Base-by-base conservation (phyloP, 768 basidiomycete species). In the Leccinum uliginosum region DNA sequence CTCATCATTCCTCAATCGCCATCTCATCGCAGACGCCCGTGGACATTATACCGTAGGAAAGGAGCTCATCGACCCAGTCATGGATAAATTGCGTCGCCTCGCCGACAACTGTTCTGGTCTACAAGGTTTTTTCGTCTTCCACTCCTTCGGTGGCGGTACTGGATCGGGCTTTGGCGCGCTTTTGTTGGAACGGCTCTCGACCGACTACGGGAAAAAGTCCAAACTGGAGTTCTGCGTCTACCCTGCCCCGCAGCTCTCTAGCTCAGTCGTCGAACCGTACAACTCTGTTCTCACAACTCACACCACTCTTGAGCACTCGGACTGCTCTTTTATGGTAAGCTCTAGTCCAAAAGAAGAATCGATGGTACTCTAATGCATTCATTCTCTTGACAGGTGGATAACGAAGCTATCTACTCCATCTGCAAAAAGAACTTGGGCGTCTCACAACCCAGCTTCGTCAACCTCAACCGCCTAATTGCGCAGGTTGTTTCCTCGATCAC, bases 111-210 rank as follows among this genome's bases (percentile, higher is more conserved):
- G 96, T 78, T 84, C 86, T 50, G 97, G 97, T 71, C 86, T 99
- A 46, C 97, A 99, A 77, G 97, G 97, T 67, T 99, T 99, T 86
- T 98, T 98, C 71, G 92, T 98, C 70, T 98, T 98, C 86, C 97
- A 98, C 79, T 98, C 97, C 19, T 98, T 99, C 72, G 97, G 97
- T 72, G 97, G 97, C 71, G 97, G 97, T 75, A 98, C 97, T 71
- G 97, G 97, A 68, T 99, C 97, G 59, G 97, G 97, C 70, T 96
- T 99, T 68, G 97, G 97, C 72, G 96, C 97, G 57, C 89, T 99
- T 66, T 82, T 99, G 60, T 85, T 98, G 59, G 97, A 99, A 77
- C 87, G 94, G 57, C 87, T 99, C 65, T 98, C 96, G 27, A 90
- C 91, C 56, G 97, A 99, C 75, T 99, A 98, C 68, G 97, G 97